phyloP scores from a whole-genome alignment of 2,329 filamentous ascomycete genomes.

The Anisogramma anomala region DNA sequence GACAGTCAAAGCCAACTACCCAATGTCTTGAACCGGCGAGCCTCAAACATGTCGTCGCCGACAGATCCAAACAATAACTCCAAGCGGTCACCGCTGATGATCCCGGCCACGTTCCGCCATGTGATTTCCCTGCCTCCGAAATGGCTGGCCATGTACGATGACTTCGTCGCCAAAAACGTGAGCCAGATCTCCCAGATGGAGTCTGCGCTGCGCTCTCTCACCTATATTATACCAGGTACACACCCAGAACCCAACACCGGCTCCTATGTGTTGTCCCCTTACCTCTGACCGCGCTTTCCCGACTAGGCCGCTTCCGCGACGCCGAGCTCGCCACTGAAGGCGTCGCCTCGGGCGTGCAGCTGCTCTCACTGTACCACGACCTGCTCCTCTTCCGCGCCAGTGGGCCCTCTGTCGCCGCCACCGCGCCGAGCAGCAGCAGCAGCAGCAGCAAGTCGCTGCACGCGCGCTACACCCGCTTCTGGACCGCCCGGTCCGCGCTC shows the following conservation, averaged over 20 bases:
- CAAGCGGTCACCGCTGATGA: slow-evolving; percentile 3
- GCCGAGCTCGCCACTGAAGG: slow-evolving; percentile 93
- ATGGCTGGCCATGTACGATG: slow-evolving; percentile 63
- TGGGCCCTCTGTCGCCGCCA: too few species aligned
- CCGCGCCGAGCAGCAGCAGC: slow-evolving; percentile 34
- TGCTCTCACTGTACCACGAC: slow-evolving; percentile 89
- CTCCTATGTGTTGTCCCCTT: background rate
- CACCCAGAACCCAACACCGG: slow-evolving; percentile 8
- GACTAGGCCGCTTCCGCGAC: slow-evolving; percentile 69
- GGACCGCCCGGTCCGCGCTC: slow-evolving; percentile 50
- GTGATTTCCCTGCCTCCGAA: slow-evolving; percentile 48
- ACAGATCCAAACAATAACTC: slow-evolving; percentile 13
- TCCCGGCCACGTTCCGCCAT: slow-evolving; percentile 25
- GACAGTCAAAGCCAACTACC: too few species aligned
- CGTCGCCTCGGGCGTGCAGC: slow-evolving; percentile 75
- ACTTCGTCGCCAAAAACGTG: slow-evolving; percentile 91
- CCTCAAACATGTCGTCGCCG: slow-evolving; percentile 11
- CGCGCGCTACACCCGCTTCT: slow-evolving; percentile 56
- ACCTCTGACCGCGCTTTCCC: background rate
- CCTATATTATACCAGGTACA: slow-evolving; percentile 84
- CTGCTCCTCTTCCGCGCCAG: slow-evolving; percentile 56
- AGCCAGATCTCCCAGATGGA: slow-evolving; percentile 92
- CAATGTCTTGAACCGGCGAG: slow-evolving; percentile 5
- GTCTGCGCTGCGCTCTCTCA: slow-evolving; percentile 79
- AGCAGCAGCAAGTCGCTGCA: slow-evolving; percentile 45